phyloP scores from a whole-genome alignment of 495 filamentous ascomycete genomes.

The Xylaria sp. region DNA sequence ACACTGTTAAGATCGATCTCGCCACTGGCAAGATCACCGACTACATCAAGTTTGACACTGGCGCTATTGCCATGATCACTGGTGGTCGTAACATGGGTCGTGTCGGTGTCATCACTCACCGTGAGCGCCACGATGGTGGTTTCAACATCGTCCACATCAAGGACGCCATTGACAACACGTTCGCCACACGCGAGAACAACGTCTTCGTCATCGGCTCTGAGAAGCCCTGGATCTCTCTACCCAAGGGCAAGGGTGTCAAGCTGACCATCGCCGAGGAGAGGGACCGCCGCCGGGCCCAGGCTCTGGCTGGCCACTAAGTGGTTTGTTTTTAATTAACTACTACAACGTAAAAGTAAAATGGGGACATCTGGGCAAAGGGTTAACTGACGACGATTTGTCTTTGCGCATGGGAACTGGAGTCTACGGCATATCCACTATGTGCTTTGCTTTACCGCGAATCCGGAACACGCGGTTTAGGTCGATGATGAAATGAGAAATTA shows the following conservation, averaged over 20 bases:
- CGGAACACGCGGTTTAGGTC: slow-evolving; percentile 41
- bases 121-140: slow-evolving; percentile 98
- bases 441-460: slow-evolving; percentile 35
- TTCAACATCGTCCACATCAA: slow-evolving; percentile 99
- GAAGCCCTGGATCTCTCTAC: slow-evolving; percentile 98
- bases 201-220: slow-evolving; percentile 97
- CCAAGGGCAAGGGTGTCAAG: slow-evolving; percentile 99
- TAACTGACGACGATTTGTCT: slow-evolving; percentile 34
- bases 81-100: slow-evolving; percentile 99
- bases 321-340: slow-evolving; percentile 16
- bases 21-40: slow-evolving; percentile 95
- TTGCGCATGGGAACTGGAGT: slow-evolving; percentile 46
- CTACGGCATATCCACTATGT: slow-evolving; percentile 44
- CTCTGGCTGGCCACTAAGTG: slow-evolving; percentile 67
- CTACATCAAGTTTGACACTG: slow-evolving; percentile 97
- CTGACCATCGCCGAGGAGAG: slow-evolving; percentile 97
- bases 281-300: slow-evolving; percentile 86
- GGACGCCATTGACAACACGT: slow-evolving; percentile 99
- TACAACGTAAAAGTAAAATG: slow-evolving; percentile 32
- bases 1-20: slow-evolving; percentile 98
- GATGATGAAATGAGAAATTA: slow-evolving; percentile 46
- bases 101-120: slow-evolving; percentile 99
- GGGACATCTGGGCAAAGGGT: slow-evolving; percentile 39
- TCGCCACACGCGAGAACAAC: slow-evolving; percentile 98
- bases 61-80: slow-evolving; percentile 95